Conservation (phyloP, 2,329 filamentous ascomycete species). For the Shiraia bambusicola region DNA sequence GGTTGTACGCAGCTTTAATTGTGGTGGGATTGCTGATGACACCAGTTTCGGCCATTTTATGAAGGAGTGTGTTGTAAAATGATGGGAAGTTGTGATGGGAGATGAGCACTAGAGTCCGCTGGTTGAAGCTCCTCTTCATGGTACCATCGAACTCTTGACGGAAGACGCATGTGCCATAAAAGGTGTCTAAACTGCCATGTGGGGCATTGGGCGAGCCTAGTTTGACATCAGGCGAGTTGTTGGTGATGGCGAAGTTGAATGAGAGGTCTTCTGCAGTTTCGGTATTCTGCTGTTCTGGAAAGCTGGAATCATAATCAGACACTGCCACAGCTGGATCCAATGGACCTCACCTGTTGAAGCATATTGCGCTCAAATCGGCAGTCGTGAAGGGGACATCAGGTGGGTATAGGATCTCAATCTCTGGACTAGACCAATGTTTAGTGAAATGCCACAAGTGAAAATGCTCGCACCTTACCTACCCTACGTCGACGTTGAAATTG, state of each 20-base stretch:
- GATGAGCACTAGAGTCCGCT: slow-evolving; percentile 44
- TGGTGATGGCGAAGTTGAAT: slow-evolving; percentile 46
- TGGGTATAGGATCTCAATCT: slow-evolving; percentile 47
- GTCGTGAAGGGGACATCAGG: slow-evolving; percentile 42
- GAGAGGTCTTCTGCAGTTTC: slow-evolving; percentile 43
- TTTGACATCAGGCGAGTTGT: slow-evolving; percentile 59
- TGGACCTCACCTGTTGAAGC: slow-evolving; percentile 43
- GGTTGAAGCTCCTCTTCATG: slow-evolving; percentile 48
- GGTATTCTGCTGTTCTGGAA: slow-evolving; percentile 47
- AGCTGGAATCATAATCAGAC: slow-evolving; percentile 31
- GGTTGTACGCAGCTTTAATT: slow-evolving; percentile 41
- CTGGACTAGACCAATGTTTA: slow-evolving; percentile 34
- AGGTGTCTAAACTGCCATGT: slow-evolving; percentile 41
- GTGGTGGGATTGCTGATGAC: slow-evolving; percentile 44
- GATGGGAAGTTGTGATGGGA: slow-evolving; percentile 45
- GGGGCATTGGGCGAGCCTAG: slow-evolving; percentile 42
- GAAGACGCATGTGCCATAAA: slow-evolving; percentile 44
- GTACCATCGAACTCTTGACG: slow-evolving; percentile 45
- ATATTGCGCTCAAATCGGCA: slow-evolving; percentile 45
- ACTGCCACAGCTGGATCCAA: not conserved
- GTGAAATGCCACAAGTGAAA: not conserved
- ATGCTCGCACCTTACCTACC: slow-evolving; percentile 24
- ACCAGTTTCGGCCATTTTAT: slow-evolving; percentile 41
- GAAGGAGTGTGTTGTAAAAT: slow-evolving; percentile 40
- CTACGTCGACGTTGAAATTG: slow-evolving; percentile 49